These are phyloP conservation scores for Exophiala xenobiotica DNA, from an alignment of 2,329 filamentous ascomycete genomes.

Conservation along the genomic window DNA sequence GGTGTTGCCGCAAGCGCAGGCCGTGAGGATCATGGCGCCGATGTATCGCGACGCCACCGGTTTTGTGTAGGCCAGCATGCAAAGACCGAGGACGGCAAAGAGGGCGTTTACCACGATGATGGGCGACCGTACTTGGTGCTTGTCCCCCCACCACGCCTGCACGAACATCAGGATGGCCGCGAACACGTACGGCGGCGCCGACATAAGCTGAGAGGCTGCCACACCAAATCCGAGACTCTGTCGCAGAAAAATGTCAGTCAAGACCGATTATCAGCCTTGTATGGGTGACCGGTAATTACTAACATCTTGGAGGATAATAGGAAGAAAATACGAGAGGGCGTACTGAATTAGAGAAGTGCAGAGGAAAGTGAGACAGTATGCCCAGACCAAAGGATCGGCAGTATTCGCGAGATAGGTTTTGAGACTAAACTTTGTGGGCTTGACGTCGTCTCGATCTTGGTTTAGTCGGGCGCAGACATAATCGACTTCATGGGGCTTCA, in stretches of 20 bases:
- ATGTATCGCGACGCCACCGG: constrained; percentile 63
- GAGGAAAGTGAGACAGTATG: constrained; percentile 51
- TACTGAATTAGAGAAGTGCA: constrained; percentile 69
- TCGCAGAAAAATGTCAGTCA: too few species aligned
- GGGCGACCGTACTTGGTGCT: constrained; percentile 68
- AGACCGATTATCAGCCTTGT: too few species aligned
- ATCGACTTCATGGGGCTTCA: constrained; percentile 29
- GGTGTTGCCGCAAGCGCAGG: constrained; percentile 73
- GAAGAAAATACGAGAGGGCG: constrained; percentile 74
- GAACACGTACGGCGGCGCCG: constrained; percentile 67
- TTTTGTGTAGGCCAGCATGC: constrained; percentile 66
- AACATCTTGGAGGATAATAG: constrained; percentile 68
- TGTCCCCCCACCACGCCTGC: constrained; percentile 69
- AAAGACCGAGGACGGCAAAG: constrained; percentile 65
- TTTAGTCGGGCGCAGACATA: constrained; percentile 48
- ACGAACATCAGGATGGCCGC: constrained; percentile 65
- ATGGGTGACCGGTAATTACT: too few species aligned
- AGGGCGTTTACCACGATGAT: constrained; percentile 66
- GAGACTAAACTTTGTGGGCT: constrained; percentile 44
- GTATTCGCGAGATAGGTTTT: constrained; percentile 50
- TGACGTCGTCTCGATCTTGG: constrained; percentile 53
- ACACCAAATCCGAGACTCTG: constrained; percentile 65
- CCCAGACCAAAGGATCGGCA: constrained; percentile 55
- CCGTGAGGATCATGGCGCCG: constrained; percentile 70
- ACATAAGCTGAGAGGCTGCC: constrained; percentile 66